Evolutionary conservation across 176 grass and related monocot genomes (phyloP), one percentile per base, ranked within the genome.

Genomic region (Echinochloa phyllopogon): DNA sequence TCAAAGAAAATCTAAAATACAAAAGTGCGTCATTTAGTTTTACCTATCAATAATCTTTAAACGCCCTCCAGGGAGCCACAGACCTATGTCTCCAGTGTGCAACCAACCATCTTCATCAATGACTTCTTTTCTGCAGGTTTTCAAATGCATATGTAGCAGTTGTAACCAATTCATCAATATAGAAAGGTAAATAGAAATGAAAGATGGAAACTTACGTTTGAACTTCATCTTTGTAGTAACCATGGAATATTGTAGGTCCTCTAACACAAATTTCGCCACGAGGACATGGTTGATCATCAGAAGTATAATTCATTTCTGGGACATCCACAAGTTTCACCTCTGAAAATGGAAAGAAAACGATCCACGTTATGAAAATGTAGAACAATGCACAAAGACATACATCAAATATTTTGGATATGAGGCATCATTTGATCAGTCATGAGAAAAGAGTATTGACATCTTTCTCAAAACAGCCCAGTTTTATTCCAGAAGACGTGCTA

Each of bases 211-310:
- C 37, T 92, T 98, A 98, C 93, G 93, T 98, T 77, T 95, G 96
- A 12, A 81, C 56, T 88, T 98, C 93, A 72, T 98, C 96, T 76
- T 98, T 94, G 57, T 89, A 92, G 83, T 98, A 98, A 25, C 96
- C 91, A 64, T 14, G 84, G 57, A 98, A 99, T 82, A 98, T 67
- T 79, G 48, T 94, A 90, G 91, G 91, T 21, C 93, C 96, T 65
- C 96, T 88, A 52, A 90, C 93, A 90, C 96, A 98, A 92, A 98
- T 98, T 95, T 98, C 96, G 80, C 96, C 96, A 76, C 93, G 93
- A 66, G 93, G 87, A 92, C 94, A 87, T 69, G 93, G 96, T 77
- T 93, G 76, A 88, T 98, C 96, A 8, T 98, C 91, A 20, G 93
- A 90, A 17, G 89, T 92, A 84, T 98, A 98, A 80, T 92, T 98